Evolutionary conservation across 768 basidiomycete genomes (phyloP).

Genomic region (Mrakia blollopis): DNA sequence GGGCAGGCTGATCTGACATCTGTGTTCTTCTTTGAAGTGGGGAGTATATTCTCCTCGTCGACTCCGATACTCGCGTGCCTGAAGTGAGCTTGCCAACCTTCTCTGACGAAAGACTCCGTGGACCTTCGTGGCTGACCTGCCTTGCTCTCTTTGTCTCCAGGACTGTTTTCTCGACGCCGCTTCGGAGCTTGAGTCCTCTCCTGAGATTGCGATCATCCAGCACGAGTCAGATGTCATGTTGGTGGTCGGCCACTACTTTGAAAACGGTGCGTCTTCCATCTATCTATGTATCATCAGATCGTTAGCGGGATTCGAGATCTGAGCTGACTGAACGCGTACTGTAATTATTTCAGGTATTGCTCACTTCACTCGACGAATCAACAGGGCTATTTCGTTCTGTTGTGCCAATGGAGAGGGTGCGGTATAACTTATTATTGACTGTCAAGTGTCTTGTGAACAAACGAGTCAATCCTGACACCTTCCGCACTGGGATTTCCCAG

Average conservation of each 20-base stretch:
- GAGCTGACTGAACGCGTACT: not conserved
- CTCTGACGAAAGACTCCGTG: no score
- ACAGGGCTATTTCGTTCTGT: constrained; percentile 47
- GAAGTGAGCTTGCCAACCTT: not conserved
- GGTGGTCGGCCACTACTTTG: constrained; percentile 81
- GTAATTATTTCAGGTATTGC: constrained; percentile 55
- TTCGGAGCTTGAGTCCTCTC: constrained; percentile 72
- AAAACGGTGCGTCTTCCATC: constrained; percentile 40
- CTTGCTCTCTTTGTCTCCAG: constrained; percentile 25
- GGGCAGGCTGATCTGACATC: not conserved
- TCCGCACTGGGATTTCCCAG: not conserved
- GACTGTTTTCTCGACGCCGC: constrained; percentile 89
- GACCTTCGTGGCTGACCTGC: no score
- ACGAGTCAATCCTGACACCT: not conserved
- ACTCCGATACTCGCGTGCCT: constrained; percentile 25
- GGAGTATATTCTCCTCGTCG: constrained; percentile 33
- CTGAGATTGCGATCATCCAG: constrained; percentile 81
- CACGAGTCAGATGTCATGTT: constrained; percentile 88
- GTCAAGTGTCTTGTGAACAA: no score
- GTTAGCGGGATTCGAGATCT: no score
- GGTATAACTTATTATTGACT: not conserved
- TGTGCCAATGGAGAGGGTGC: constrained; percentile 41
- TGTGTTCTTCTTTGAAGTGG: constrained; percentile 13
- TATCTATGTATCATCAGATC: no score
- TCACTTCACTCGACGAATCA: constrained; percentile 81